These are phyloP conservation scores for Astrothelium subdiscretum DNA, from an alignment of 495 filamentous ascomycete species.

Conservation along the genomic window DNA sequence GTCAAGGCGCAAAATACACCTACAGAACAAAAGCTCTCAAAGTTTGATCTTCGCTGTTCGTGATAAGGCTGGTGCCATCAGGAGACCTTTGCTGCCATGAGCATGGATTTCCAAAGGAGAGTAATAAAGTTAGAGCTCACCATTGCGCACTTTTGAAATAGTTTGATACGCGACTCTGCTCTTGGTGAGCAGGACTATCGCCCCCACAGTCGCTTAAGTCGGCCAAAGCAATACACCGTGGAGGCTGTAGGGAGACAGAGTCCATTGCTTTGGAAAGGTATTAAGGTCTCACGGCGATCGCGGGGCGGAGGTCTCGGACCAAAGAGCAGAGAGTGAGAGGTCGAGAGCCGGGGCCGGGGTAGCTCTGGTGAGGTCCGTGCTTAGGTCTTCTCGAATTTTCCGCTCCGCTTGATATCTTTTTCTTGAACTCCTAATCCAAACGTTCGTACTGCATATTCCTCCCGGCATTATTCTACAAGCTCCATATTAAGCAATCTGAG, in stretches of 20 bases:
- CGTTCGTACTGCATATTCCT: background rate
- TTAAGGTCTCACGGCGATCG: background rate
- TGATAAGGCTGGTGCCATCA: conserved; percentile 73
- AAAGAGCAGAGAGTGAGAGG: too few relatives aligned
- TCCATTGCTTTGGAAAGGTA: background rate
- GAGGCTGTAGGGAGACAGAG: background rate
- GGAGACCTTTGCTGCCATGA: conserved; percentile 44
- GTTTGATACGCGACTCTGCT: conserved; percentile 13
- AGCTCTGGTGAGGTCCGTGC: background rate
- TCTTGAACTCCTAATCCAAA: background rate
- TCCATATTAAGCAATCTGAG: background rate
- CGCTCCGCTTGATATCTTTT: background rate
- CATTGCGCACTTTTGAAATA: conserved; percentile 54
- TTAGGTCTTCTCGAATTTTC: conserved; percentile 1
- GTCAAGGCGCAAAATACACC: conserved; percentile 8
- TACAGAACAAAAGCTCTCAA: conserved; percentile 62
- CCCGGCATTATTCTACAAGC: background rate
- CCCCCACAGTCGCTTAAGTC: background rate
- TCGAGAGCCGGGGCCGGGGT: too few relatives aligned
- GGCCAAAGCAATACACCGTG: background rate
- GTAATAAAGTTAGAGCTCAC: conserved; percentile 19
- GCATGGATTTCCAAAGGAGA: conserved; percentile 5
- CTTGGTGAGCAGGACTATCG: background rate
- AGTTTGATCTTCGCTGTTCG: conserved; percentile 55
- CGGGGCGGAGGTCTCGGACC: background rate